Conservation (phyloP, 257 asterid species). For the Cynanchum wilfordii region DNA sequence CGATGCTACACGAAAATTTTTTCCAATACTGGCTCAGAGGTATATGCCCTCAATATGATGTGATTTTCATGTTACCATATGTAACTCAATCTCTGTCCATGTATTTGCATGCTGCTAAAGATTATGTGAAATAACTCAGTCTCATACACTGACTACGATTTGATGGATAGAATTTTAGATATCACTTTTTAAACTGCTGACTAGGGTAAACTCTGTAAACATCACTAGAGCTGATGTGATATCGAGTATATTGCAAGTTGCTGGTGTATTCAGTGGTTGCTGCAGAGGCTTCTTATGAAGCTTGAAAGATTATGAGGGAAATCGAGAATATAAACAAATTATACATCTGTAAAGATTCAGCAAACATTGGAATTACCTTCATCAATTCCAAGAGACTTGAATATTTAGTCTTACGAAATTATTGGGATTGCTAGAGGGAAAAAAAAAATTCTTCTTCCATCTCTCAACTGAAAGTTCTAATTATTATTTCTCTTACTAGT, state of each 20-base stretch:
- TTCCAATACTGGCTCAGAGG: slow-evolving; percentile 94
- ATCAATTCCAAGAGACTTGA: too few species aligned
- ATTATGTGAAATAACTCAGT: background rate
- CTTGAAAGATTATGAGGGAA: background rate
- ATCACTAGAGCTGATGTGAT: background rate
- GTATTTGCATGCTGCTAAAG: background rate
- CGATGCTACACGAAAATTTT: slow-evolving; percentile 84
- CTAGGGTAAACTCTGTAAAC: background rate
- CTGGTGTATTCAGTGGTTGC: background rate
- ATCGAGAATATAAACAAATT: too few species aligned
- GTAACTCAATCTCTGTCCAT: background rate
- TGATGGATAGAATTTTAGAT: background rate
- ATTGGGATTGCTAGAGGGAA: too few species aligned
- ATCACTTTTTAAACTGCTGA: background rate
- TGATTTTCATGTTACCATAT: background rate
- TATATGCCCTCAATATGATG: slow-evolving; percentile 21
- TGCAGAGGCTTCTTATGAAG: background rate
- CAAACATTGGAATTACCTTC: too few species aligned
- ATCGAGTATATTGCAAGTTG: background rate
- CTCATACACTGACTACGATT: background rate
- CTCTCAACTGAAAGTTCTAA: too few species aligned
- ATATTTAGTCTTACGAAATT: too few species aligned
- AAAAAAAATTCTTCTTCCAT: too few species aligned
- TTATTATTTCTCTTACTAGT: too few species aligned
- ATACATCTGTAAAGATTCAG: too few species aligned